Evolutionary conservation across 306 rosid species (phyloP).

Genomic region (Cucumis hystrix): DNA sequence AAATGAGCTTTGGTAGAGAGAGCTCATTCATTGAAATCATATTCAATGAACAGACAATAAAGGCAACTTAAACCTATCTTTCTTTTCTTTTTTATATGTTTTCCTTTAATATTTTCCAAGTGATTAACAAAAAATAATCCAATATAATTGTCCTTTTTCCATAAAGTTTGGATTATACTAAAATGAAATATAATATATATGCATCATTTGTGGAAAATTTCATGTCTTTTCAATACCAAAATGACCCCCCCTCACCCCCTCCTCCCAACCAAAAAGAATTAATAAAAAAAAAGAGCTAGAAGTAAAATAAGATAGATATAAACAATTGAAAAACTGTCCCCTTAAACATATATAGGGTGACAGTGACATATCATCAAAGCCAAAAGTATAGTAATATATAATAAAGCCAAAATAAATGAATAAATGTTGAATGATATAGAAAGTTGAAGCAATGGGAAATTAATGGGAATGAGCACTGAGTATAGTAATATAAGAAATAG

Average conservation of each 20-base stretch:
- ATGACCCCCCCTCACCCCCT: background rate
- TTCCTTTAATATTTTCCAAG: background rate
- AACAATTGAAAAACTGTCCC: background rate
- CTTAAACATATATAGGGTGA: background rate
- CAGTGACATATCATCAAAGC: background rate
- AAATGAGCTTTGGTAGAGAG: background rate
- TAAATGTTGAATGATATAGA: background rate
- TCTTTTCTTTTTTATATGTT: background rate
- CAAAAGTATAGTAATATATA: background rate
- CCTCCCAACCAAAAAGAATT: background rate
- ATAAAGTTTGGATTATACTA: background rate
- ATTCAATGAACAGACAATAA: constrained; percentile 2
- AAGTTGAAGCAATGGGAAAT: background rate
- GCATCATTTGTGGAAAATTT: constrained; percentile 1
- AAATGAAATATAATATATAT: background rate
- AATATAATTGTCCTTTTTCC: background rate
- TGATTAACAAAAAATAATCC: background rate
- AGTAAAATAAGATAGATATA: background rate
- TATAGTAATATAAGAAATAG: background rate
- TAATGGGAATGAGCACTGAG: background rate
- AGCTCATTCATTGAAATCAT: background rate
- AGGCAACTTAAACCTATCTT: background rate
- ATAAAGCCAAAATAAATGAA: background rate
- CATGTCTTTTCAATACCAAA: background rate
- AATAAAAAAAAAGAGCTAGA: background rate